Evolutionary conservation across 495 filamentous ascomycete species (phyloP), one percentile per base, ranked within the genome.

Genomic region (Xylaria telfairii): DNA sequence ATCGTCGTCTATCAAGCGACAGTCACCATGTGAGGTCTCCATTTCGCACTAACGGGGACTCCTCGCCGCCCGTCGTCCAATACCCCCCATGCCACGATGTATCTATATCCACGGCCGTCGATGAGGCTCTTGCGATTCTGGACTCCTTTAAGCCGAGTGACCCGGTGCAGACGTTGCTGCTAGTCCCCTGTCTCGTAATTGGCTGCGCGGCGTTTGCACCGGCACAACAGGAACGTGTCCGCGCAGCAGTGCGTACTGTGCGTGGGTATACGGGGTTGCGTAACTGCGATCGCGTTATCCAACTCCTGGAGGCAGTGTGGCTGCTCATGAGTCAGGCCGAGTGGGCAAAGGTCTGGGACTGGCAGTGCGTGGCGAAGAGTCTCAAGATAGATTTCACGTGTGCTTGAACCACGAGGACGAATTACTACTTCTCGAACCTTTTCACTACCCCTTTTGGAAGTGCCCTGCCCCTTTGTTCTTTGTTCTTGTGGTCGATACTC

Each of bases 141-240:
- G 90, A 77, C 76, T 87, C 72, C 67, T 96, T 77, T 88, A 92
- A 70, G 80, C 81, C 85, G 15, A 81, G 80, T 63, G 87, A 88
- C 64, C 84, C 84, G 0, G 81, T 81, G 8, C 93, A 95, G 72
- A 93, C 91, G 28, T 89, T 97, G 59, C 88, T 97, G n/a, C 83
- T 97, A 0, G 92, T 96, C 81, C 94, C 94, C 7, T 86, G 94
- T 42, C 94, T 97, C 77, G 82, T 97, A 0, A 87, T 97, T n/a
- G 94, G 94, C 21, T 95, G 92, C 73, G 93, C 93, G 0, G 92
- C 92, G 10, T 97, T 97, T 77, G 80, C 89, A 10, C 82, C 85
- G 0, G 73, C 77, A 3, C 93, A 96, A 71, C 89, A 93, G 32
- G 88, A 91, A 32, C 87, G 90, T 26, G 89, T 97, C 28, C 84